Conservation (phyloP, 1,139 yeast species). For the Arxiozyma heterogenica region DNA sequence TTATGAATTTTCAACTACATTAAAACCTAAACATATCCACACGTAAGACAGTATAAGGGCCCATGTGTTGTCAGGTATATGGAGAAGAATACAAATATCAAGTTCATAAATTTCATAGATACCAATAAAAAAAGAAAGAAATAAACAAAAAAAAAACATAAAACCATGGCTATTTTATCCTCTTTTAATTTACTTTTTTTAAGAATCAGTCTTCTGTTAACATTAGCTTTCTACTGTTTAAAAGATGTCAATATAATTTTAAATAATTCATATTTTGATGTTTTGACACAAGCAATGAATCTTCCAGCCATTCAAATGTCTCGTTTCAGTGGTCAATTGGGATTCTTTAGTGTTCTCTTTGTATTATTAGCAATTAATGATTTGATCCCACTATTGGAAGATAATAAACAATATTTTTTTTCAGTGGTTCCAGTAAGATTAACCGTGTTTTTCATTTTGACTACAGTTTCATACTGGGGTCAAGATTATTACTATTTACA, state of each 20-base stretch:
- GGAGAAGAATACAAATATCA: not conserved
- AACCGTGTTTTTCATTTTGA: constrained; percentile 44
- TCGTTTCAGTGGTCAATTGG: constrained; percentile 43
- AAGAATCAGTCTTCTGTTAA: constrained; percentile 40
- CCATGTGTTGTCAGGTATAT: not conserved
- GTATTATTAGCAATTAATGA: constrained; percentile 42
- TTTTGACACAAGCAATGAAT: constrained; percentile 35
- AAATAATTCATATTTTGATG: constrained; percentile 42
- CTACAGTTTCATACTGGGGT: constrained; percentile 32
- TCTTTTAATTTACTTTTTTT: constrained; percentile 42
- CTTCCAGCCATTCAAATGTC: constrained; percentile 34
- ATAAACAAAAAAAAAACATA: not conserved
- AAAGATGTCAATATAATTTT: constrained; percentile 37
- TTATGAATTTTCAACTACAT: not conserved
- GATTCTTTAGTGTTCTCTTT: constrained; percentile 42
- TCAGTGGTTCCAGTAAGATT: constrained; percentile 62
- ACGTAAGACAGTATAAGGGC: not conserved
- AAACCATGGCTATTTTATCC: constrained; percentile 48
- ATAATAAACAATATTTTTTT: constrained; percentile 50
- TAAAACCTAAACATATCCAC: too few relatives aligned
- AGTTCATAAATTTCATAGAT: not conserved
- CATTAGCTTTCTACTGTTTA: constrained; percentile 38
- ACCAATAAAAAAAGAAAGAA: too few relatives aligned
- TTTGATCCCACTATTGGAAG: constrained; percentile 49
- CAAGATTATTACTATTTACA: constrained; percentile 40